Base-by-base conservation (phyloP, 352 stramenopile species). In the Pythium guiyangense region DNA sequence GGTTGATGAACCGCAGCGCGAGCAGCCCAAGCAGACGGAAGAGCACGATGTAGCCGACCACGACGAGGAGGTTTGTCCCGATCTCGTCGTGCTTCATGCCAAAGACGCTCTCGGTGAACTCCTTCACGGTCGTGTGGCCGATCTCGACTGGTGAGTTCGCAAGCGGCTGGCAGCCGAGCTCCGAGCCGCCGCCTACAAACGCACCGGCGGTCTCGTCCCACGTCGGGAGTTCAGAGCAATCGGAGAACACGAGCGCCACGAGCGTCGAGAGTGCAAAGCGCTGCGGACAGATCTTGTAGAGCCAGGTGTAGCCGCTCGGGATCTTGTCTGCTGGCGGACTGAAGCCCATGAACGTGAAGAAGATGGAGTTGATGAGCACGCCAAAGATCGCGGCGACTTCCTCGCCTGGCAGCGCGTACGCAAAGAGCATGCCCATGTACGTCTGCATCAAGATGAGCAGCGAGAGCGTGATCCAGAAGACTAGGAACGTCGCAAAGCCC, bases 391-490 rank as follows among this genome's bases (percentile, higher is more conserved):
- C 54, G 1, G 78, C 73, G 9, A 74, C 57, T 17, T 79, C 61
- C 10, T 71, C 48, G 17, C 50, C 66, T 14, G 79, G 79, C 31
- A n/a, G n/a, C n/a, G n/a, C n/a, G n/a, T n/a, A n/a, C n/a, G n/a
- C n/a, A n/a, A n/a, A n/a, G n/a, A n/a, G 75, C 60, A 96, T 79
- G 6, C 73, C 79, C 26, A 87, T 68, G 64, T 81, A 92, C 20
- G 76, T 84, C 34, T 76, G 71, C 48, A 74, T 53, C 18, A 75
- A 64, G 12, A 90, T 49, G 49, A 58, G 82, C 55, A 94, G 31
- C n/a, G 62, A 67, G 49, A 91, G 71, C n/a, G 80, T 77, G 50
- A 88, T 65, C 40, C 77, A 73, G 53, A 82, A 91, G 59, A 89
- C 88, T 48, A 88, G 73, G 42, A 56, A 57, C 4, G 49, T 69